phyloP scores from a whole-genome alignment of 2,329 filamentous ascomycete species.

The Trichoderma sp. region DNA sequence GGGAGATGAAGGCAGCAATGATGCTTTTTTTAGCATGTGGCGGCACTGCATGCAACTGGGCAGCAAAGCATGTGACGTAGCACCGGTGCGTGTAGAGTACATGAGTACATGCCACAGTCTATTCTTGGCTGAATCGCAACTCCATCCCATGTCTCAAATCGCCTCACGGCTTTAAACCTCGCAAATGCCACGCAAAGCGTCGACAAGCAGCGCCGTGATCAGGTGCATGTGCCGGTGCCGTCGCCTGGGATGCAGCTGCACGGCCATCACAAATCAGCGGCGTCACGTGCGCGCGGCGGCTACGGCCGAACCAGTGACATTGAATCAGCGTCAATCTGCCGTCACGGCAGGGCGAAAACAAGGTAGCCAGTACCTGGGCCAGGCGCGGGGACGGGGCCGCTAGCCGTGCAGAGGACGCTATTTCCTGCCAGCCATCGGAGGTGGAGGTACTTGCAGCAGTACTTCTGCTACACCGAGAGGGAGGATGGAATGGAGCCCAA shows the following conservation, averaged over 20 bases:
- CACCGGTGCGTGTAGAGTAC: neutral
- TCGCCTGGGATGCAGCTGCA: neutral
- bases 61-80: neutral
- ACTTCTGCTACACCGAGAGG: neutral
- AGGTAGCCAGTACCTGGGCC: neutral
- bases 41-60: neutral
- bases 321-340: neutral
- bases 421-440: neutral
- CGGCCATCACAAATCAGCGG: slow-evolving; percentile 2
- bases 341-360: neutral
- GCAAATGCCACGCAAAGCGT: neutral
- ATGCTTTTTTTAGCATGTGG: neutral
- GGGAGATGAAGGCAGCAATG: no score
- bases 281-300: slow-evolving; percentile 15
- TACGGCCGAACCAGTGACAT: slow-evolving; percentile 11
- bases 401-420: neutral
- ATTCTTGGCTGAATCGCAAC: neutral
- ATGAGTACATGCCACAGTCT: neutral
- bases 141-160: neutral
- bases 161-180: neutral
- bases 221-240: neutral
- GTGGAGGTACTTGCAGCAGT: neutral
- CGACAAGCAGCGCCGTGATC: neutral
- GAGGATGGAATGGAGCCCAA: neutral
- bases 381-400: neutral